Conservation (phyloP, 352 stramenopile genomes). For the Phytophthora rubi region DNA sequence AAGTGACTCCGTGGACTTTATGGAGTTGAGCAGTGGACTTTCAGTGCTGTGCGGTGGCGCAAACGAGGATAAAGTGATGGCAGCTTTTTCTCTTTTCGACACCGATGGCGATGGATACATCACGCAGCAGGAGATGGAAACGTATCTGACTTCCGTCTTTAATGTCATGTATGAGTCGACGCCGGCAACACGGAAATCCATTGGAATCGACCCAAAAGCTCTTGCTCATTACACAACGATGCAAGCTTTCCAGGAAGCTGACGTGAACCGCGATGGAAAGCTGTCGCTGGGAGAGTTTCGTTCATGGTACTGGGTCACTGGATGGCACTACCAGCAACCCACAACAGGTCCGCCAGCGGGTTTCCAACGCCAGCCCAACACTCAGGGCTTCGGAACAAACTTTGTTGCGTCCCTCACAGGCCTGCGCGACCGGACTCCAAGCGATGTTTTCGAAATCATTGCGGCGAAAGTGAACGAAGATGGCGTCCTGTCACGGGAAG, state of each 20-base stretch:
- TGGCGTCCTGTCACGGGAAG: constrained; percentile 68
- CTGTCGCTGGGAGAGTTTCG: constrained; percentile 86
- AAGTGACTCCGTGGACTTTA: constrained; percentile 75
- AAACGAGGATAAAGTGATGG: constrained; percentile 78
- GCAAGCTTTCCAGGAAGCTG: constrained; percentile 88
- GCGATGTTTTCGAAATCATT: constrained; percentile 86
- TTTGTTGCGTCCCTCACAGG: constrained; percentile 65
- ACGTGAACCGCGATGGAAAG: constrained; percentile 82
- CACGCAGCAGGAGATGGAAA: constrained; percentile 80
- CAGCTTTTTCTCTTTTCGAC: constrained; percentile 89
- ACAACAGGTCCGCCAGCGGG: neutral
- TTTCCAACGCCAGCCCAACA: constrained; percentile 8
- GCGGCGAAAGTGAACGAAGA: constrained; percentile 85
- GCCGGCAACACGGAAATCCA: constrained; percentile 36
- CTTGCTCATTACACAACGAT: constrained; percentile 77
- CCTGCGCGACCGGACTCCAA: constrained; percentile 55
- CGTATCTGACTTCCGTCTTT: constrained; percentile 80
- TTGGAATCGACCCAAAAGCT: constrained; percentile 58
- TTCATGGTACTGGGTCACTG: constrained; percentile 71
- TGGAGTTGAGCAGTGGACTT: constrained; percentile 79
- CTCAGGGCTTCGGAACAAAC: constrained; percentile 54
- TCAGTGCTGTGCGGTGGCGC: constrained; percentile 77
- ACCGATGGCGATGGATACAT: constrained; percentile 85
- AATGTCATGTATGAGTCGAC: constrained; percentile 66
- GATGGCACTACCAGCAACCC: constrained; percentile 29